Evolutionary conservation across 106 monocot genomes (phyloP).

Genomic region (Phalaenopsis aphrodite): DNA sequence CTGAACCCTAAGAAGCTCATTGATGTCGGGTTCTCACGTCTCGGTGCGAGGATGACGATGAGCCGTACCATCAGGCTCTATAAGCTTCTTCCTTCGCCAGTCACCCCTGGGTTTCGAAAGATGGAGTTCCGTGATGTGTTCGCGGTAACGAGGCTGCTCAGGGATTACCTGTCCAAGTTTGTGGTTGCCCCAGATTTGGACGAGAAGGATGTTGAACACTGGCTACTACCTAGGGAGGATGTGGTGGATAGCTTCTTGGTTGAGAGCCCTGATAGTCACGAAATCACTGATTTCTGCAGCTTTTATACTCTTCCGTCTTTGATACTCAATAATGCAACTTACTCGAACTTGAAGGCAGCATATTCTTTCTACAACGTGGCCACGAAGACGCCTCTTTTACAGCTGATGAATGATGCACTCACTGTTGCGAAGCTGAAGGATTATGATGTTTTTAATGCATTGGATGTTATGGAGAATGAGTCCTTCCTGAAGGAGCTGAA

Average conservation of each 20-base stretch:
- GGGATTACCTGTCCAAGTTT: conserved; percentile 45
- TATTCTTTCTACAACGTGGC: conserved; percentile 70
- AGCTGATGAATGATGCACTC: conserved; percentile 74
- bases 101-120: conserved; percentile 56
- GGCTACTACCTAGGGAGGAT: conserved; percentile 59
- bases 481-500: conserved; percentile 74
- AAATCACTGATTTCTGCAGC: conserved; percentile 79
- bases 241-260: conserved; percentile 76
- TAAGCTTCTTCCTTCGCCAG: conserved; percentile 39
- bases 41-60: conserved; percentile 67
- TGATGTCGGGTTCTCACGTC: conserved; percentile 64
- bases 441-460: conserved; percentile 78
- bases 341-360: conserved; percentile 54
- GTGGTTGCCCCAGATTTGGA: conserved; percentile 53
- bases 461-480: conserved; percentile 83
- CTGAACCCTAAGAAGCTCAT: conserved; percentile 79
- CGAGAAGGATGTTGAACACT: conserved; percentile 67
- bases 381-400: conserved; percentile 54
- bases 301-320: conserved; percentile 63
- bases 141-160: conserved; percentile 53
- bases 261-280: conserved; percentile 51
- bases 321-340: conserved; percentile 59
- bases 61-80: conserved; percentile 58
- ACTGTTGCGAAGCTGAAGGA: conserved; percentile 68
- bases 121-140: conserved; percentile 78